Percentiles rank a stretch among this genome's conserved stretches.
Conservation (phyloP, 345 rosid genomes). For the Geranium rotundifolium region DNA sequence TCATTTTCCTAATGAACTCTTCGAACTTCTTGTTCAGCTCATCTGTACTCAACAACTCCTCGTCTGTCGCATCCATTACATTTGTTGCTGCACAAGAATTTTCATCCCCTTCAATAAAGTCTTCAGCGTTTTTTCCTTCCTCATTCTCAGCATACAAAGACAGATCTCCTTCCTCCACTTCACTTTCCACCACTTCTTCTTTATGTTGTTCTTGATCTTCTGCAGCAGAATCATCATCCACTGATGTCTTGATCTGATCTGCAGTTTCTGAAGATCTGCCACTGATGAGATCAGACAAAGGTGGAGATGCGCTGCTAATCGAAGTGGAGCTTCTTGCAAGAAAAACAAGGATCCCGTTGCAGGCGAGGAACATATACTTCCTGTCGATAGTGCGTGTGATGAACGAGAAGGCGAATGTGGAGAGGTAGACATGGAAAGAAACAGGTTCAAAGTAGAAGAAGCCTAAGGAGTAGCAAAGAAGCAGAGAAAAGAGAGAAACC, state of each 20-base stretch:
- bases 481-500: conserved; percentile 18
- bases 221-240: conserved; percentile 2
- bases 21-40: conserved; percentile 43
- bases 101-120: not conserved
- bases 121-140: conserved; percentile 5
- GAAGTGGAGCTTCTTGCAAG: conserved; percentile 19
- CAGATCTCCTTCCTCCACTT: not conserved
- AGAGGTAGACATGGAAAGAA: conserved; percentile 24
- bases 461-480: conserved; percentile 24
- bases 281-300: not conserved
- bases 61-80: conserved; percentile 6
- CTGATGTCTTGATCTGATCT: conserved; percentile 2
- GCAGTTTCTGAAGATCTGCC: not conserved
- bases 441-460: conserved; percentile 15
- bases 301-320: conserved; percentile 8
- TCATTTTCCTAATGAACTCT: conserved; percentile 60
- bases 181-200: not conserved
- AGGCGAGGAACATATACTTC: conserved; percentile 45
- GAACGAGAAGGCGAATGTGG: conserved; percentile 24
- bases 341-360: conserved; percentile 47
- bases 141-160: not conserved
- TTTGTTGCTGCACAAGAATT: conserved; percentile 5
- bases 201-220: conserved; percentile 3
- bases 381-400: conserved; percentile 28
- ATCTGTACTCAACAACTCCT: conserved; percentile 24